Percentiles rank a stretch among this genome's conserved stretches.
phyloP scores from a whole-genome alignment of 768 basidiomycete genomes.

The Naganishia vishniacii region DNA sequence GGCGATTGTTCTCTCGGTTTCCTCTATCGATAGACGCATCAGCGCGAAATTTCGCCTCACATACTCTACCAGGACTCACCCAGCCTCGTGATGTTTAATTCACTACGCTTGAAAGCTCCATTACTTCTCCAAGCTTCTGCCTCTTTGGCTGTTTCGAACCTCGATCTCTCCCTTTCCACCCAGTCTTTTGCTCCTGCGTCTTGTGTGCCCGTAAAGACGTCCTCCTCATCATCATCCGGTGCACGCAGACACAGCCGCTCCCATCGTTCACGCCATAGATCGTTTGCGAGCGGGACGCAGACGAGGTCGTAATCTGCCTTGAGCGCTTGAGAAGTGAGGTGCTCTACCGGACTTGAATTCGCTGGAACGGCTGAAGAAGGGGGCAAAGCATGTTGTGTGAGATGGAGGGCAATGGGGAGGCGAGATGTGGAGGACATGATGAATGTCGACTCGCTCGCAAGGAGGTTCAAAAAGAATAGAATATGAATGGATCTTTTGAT shows the following conservation, averaged over 20 bases:
- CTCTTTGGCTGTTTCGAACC: conserved; percentile 50
- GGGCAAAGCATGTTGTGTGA: conserved; percentile 22
- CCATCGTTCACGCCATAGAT: conserved; percentile 83
- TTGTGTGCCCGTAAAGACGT: conserved; percentile 23
- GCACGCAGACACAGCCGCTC: conserved; percentile 68
- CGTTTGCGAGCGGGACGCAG: conserved; percentile 82
- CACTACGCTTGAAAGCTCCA: conserved; percentile 71
- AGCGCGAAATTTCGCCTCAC: too few species aligned
- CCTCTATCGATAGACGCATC: too few species aligned
- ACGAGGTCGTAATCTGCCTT: conserved; percentile 64
- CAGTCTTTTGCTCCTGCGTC: conserved; percentile 34
- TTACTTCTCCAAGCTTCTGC: conserved; percentile 84
- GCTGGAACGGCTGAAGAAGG: conserved; percentile 16
- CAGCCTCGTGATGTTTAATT: conserved; percentile 83
- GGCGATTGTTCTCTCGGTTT: conserved; percentile 55
- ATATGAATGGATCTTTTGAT: background rate
- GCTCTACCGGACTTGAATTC: conserved; percentile 34
- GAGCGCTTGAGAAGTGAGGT: conserved; percentile 33
- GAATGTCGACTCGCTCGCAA: background rate
- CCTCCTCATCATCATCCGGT: conserved; percentile 38
- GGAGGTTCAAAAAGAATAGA: background rate
- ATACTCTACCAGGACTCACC: conserved; percentile 55
- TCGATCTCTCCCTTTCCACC: conserved; percentile 43
- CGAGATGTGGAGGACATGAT: conserved; percentile 9
- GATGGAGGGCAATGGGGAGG: conserved; percentile 26